Evolutionary conservation across 257 asterid species (phyloP).

Genomic region (Przewalskia tangutica): DNA sequence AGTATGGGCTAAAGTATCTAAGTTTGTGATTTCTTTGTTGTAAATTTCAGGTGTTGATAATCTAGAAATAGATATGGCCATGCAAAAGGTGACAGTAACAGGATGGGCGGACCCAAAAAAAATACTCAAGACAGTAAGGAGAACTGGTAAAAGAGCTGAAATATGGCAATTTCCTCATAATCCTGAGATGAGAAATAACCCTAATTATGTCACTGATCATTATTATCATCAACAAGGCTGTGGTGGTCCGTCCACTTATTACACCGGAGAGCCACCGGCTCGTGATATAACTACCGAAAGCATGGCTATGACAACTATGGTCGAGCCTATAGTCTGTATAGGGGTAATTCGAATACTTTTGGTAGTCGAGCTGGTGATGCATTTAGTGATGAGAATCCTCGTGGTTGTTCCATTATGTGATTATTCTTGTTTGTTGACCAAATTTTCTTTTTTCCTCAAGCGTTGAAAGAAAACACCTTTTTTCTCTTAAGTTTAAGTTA

Average conservation of each 20-base stretch:
- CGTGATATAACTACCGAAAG: slow-evolving; percentile 57
- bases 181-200: slow-evolving; percentile 38
- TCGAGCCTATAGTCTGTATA: neutral
- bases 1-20: neutral
- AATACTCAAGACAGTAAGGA: slow-evolving; percentile 47
- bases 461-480: no score
- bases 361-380: slow-evolving; percentile 48
- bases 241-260: slow-evolving; percentile 33
- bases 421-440: neutral
- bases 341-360: slow-evolving; percentile 29
- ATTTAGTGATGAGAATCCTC: slow-evolving; percentile 63
- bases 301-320: slow-evolving; percentile 50
- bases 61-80: slow-evolving; percentile 65
- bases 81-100: no score
- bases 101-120: slow-evolving; percentile 67
- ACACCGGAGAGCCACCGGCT: slow-evolving; percentile 28
- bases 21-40: neutral
- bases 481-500: no score
- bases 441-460: no score
- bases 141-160: slow-evolving; percentile 65
- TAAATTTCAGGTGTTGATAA: slow-evolving; percentile 41
- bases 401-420: slow-evolving; percentile 55
- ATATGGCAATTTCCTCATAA: slow-evolving; percentile 55
- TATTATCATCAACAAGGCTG: slow-evolving; percentile 17
- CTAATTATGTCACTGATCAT: slow-evolving; percentile 21